A percentile compares a stretch with the other conserved stretches of the same genome.
phyloP scores from a whole-genome alignment of 1,139 yeast species.

The Suhomyces coccinellae region DNA sequence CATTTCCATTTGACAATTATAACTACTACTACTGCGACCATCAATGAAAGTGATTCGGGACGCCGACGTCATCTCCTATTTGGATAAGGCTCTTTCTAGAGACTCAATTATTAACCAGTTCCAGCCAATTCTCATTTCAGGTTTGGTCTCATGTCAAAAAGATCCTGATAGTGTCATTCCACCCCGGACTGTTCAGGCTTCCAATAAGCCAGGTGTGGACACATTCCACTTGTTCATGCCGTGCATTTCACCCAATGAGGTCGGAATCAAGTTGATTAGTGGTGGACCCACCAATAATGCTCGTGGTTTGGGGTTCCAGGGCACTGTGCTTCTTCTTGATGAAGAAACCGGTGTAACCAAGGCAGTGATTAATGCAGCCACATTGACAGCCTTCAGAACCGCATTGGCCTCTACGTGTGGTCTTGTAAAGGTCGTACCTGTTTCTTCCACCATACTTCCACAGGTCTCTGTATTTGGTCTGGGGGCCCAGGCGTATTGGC shows the following conservation, averaged over 20 bases:
- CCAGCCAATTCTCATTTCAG: conserved; percentile 30
- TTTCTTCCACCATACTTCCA: conserved; percentile 19
- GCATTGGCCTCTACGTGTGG: conserved; percentile 60
- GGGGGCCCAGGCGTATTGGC: conserved; percentile 74
- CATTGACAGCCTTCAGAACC: conserved; percentile 67
- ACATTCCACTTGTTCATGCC: conserved; percentile 67
- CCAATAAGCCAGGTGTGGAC: conserved; percentile 30
- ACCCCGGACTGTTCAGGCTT: conserved; percentile 31
- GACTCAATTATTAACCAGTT: conserved; percentile 24
- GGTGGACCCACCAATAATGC: conserved; percentile 44
- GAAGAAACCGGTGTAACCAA: conserved; percentile 49
- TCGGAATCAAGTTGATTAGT: conserved; percentile 48
- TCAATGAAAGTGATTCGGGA: conserved; percentile 35
- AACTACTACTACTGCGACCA: background rate
- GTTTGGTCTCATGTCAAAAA: conserved; percentile 23
- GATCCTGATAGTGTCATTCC: conserved; percentile 36
- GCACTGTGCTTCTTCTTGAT: conserved; percentile 53
- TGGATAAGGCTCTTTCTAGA: conserved; percentile 19
- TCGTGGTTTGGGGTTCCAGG: conserved; percentile 48
- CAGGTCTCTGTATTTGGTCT: conserved; percentile 55
- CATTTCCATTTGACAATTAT: background rate
- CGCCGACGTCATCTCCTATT: conserved; percentile 20
- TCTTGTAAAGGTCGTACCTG: conserved; percentile 37
- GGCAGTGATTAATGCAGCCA: conserved; percentile 59
- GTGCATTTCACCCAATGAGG: conserved; percentile 50